Conservation (phyloP, 108 stramenopile species). For the Chaetoceros muelleri region DNA sequence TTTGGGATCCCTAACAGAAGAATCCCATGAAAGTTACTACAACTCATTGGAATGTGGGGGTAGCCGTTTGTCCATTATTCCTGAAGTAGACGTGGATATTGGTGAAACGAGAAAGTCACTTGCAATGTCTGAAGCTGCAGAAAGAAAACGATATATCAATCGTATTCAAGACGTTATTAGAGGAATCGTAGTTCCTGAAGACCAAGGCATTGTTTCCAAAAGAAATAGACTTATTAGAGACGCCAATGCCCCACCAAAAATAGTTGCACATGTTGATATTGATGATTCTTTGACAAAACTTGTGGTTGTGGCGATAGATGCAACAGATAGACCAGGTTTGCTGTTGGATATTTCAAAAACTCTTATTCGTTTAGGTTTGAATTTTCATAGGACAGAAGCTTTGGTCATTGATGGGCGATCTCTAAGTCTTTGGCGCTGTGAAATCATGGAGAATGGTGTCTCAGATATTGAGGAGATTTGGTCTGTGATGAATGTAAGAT, state of each 20-base stretch:
- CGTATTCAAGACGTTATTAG: constrained; percentile 48
- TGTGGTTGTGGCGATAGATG: constrained; percentile 48
- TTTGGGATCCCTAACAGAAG: too few relatives aligned
- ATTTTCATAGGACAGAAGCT: constrained; percentile 68
- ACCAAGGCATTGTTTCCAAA: constrained; percentile 5
- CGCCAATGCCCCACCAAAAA: constrained; percentile 19
- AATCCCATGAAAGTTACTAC: too few relatives aligned
- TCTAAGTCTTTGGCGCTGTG: constrained; percentile 75
- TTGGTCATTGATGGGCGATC: constrained; percentile 48
- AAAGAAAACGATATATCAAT: constrained; percentile 42
- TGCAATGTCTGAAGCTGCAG: constrained; percentile 29
- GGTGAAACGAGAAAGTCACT: constrained; percentile 30
- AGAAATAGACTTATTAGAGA: neutral
- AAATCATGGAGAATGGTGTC: constrained; percentile 30
- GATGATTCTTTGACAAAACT: constrained; percentile 48
- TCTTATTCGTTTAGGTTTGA: constrained; percentile 37
- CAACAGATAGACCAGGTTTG: constrained; percentile 43
- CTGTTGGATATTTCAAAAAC: constrained; percentile 63
- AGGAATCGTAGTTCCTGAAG: constrained; percentile 28
- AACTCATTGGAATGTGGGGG: too few relatives aligned
- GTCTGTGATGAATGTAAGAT: constrained; percentile 34
- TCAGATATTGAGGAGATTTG: constrained; percentile 57
- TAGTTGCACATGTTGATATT: constrained; percentile 40
- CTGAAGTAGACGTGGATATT: constrained; percentile 12
- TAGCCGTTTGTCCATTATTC: too few relatives aligned